These are phyloP conservation scores for Discostella stelligera DNA, from an alignment of 352 stramenopile genomes.

Conservation along the genomic window DNA sequence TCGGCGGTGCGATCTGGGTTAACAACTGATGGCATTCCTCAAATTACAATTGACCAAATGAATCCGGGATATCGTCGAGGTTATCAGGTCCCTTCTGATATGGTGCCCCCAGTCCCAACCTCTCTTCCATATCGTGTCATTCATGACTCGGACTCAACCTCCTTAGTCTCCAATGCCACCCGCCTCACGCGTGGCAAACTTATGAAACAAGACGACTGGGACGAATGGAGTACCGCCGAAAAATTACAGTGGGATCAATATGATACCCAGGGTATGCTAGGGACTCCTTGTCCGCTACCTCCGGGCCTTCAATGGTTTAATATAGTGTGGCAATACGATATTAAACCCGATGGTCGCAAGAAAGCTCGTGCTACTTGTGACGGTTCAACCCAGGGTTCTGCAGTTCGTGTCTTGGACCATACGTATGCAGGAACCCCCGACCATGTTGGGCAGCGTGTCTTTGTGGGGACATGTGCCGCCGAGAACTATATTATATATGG, in stretches of 20 bases:
- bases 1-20: neutral
- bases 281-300: neutral
- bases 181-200: neutral
- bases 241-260: too few relatives aligned
- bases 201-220: slow-evolving; percentile 18
- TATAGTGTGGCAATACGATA: slow-evolving; percentile 18
- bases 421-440: slow-evolving; percentile 42
- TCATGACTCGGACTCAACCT: neutral
- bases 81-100: neutral
- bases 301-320: slow-evolving; percentile 1
- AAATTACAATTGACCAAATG: slow-evolving; percentile 8
- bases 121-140: neutral
- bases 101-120: neutral
- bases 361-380: slow-evolving; percentile 23
- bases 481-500: slow-evolving; percentile 22
- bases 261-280: slow-evolving; percentile 25
- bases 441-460: slow-evolving; percentile 29
- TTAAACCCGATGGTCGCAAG: slow-evolving; percentile 13
- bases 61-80: neutral
- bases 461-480: slow-evolving; percentile 4
- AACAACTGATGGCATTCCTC: slow-evolving; percentile 4
- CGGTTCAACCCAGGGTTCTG: slow-evolving; percentile 1
- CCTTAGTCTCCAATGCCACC: neutral
- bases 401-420: slow-evolving; percentile 20
- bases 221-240: slow-evolving; percentile 16